Evolutionary conservation across 495 filamentous ascomycete genomes (phyloP), one percentile per base, ranked within the genome.

Genomic region (Pyronema omphalodes): DNA sequence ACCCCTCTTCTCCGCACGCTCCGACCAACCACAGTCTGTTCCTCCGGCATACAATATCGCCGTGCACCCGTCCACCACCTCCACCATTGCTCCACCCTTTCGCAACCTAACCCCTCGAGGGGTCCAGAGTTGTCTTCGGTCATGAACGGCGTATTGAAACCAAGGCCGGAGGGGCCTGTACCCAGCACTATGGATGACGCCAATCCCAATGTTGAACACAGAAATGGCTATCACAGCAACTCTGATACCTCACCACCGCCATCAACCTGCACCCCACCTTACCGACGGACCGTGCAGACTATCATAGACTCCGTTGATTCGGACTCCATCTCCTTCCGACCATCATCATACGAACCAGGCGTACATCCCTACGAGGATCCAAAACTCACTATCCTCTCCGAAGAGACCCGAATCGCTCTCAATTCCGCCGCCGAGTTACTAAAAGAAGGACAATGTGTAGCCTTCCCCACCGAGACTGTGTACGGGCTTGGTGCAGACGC

Each of bases 381-480:
- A 1, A 58, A 45, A 3, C n/a, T 64, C 18, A 23, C 57, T n/a
- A 58, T 64, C 18, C 36, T 35, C 3, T 58, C 60, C 15, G 34
- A 50, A 6, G 34, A 51, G 35, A 58, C 62, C 9, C 17, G 14
- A 3, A 39, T 48, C n/a, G 29, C 57, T 14, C 52, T 66, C 1
- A 36, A 53, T 39, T 17, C 48, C 11, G 62, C 63, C 7, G 56
- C 62, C 2, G 44, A 51, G 18, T 37, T 66, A 2, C 4, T 61
- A 12, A 37, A 53, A 35, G 41, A 57, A 14, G 52, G 53, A 49
- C 53, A 66, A 44, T 56, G 53, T 45, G 84, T 99, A 41, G 93
- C 86, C 7, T 99, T 99, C 65, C 93, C 91, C 5, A 99, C 93
- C 0, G 91, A 99, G 69, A 99, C 91, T 6, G 91, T 99, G 8